Evolutionary conservation across 805 yeast genomes (phyloP).

Genomic region (Candida incommunis): DNA sequence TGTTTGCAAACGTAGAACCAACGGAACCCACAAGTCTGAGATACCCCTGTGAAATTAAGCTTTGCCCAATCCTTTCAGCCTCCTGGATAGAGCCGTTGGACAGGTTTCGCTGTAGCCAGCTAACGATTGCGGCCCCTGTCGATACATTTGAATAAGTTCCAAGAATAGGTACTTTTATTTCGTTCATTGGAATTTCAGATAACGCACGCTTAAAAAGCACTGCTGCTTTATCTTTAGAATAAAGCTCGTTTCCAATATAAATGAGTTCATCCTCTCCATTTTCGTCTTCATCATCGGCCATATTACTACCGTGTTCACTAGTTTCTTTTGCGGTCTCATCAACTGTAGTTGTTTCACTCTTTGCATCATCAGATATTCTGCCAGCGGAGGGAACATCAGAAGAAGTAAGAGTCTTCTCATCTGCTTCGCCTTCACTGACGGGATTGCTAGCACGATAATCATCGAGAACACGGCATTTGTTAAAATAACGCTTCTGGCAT

Average conservation of each 20-base stretch:
- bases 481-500: slow-evolving; percentile 55
- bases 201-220: slow-evolving; percentile 31
- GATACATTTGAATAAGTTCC: slow-evolving; percentile 53
- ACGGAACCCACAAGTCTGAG: slow-evolving; percentile 51
- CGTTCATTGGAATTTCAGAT: slow-evolving; percentile 34
- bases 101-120: slow-evolving; percentile 40
- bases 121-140: slow-evolving; percentile 45
- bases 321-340: slow-evolving; percentile 7
- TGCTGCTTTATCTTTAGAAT: slow-evolving; percentile 15
- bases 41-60: slow-evolving; percentile 45
- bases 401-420: slow-evolving; percentile 11
- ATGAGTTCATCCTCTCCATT: slow-evolving; percentile 9
- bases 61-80: slow-evolving; percentile 67
- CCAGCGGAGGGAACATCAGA: background rate
- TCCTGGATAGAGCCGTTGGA: slow-evolving; percentile 32
- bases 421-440: slow-evolving; percentile 33
- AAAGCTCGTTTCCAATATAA: slow-evolving; percentile 19
- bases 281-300: slow-evolving; percentile 1
- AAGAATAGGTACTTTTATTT: slow-evolving; percentile 50
- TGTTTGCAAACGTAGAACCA: slow-evolving; percentile 48
- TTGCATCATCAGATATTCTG: background rate
- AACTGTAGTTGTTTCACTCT: slow-evolving; percentile 3
- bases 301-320: background rate
- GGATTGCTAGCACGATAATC: slow-evolving; percentile 34
- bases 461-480: slow-evolving; percentile 61